Evolutionary conservation across 306 rosid genomes (phyloP).

Genomic region (Acacia confusa): DNA sequence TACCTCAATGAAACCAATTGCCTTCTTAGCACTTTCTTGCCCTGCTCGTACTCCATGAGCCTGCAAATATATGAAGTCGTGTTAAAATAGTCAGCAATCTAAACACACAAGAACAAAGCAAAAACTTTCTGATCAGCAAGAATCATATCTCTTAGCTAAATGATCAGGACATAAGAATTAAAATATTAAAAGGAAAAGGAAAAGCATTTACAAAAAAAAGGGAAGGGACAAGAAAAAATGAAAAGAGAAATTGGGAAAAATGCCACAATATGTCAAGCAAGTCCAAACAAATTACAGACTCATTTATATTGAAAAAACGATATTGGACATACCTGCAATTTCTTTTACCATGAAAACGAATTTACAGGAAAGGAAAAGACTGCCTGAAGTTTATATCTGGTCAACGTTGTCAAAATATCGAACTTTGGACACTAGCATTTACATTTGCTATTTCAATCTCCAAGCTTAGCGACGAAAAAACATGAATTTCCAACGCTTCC

Average conservation of each 20-base stretch:
- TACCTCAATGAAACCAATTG: conserved; percentile 82
- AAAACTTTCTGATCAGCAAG: not conserved
- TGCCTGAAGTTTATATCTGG: not conserved
- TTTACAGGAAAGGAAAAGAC: not conserved
- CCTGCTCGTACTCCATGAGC: conserved; percentile 85
- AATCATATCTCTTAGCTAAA: not conserved
- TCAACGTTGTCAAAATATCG: too few species aligned
- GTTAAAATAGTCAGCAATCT: not conserved
- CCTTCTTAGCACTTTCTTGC: conserved; percentile 57
- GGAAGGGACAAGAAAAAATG: not conserved
- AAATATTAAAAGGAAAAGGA: not conserved
- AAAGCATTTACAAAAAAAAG: not conserved
- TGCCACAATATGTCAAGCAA: not conserved
- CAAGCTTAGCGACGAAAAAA: not conserved
- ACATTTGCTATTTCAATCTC: not conserved
- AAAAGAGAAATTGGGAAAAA: not conserved
- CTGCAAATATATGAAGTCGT: conserved; percentile 42
- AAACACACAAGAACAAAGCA: not conserved
- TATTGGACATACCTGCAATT: not conserved
- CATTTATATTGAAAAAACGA: not conserved
- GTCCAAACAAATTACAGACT: not conserved
- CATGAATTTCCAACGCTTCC: not conserved
- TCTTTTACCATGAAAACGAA: not conserved
- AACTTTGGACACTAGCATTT: too few species aligned
- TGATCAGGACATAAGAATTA: not conserved